Evolutionary conservation across 257 asterid species (phyloP).

Genomic region (Fraxinus cuspidata): DNA sequence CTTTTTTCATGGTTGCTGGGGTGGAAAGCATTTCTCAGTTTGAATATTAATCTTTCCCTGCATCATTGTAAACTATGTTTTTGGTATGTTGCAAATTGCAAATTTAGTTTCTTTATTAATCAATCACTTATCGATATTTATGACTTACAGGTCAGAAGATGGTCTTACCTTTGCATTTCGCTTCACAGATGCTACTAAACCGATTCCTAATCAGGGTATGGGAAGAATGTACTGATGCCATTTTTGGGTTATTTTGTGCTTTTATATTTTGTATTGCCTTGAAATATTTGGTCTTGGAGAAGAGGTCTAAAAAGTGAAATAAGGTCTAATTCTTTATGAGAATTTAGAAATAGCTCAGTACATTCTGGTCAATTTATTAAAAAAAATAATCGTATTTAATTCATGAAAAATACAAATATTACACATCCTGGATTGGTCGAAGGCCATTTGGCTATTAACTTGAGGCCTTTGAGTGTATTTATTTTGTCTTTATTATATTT

Average conservation of each 20-base stretch:
- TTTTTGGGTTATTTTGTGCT: neutral
- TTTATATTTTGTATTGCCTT: neutral
- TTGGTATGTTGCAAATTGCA: slow-evolving; percentile 16
- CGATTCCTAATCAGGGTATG: slow-evolving; percentile 87
- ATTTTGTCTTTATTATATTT: neutral
- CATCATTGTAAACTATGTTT: slow-evolving; percentile 20
- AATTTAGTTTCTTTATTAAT: slow-evolving; percentile 19
- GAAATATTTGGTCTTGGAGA: neutral
- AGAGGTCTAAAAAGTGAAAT: neutral
- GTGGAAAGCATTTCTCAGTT: slow-evolving; percentile 11
- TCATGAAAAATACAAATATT: neutral
- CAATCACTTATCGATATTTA: slow-evolving; percentile 14
- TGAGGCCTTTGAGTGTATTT: neutral
- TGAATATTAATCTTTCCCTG: slow-evolving; percentile 23
- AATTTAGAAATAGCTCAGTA: neutral
- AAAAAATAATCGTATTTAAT: neutral
- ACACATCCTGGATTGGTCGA: neutral
- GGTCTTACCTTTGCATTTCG: slow-evolving; percentile 96
- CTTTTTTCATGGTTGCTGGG: neutral
- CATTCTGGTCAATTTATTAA: neutral
- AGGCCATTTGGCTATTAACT: neutral
- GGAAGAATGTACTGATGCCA: slow-evolving; percentile 24
- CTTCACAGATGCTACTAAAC: slow-evolving; percentile 81
- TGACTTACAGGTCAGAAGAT: slow-evolving; percentile 83
- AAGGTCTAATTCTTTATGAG: neutral